phyloP scores from a whole-genome alignment of 2,329 filamentous ascomycete species.

The Colletotrichum navitas region DNA sequence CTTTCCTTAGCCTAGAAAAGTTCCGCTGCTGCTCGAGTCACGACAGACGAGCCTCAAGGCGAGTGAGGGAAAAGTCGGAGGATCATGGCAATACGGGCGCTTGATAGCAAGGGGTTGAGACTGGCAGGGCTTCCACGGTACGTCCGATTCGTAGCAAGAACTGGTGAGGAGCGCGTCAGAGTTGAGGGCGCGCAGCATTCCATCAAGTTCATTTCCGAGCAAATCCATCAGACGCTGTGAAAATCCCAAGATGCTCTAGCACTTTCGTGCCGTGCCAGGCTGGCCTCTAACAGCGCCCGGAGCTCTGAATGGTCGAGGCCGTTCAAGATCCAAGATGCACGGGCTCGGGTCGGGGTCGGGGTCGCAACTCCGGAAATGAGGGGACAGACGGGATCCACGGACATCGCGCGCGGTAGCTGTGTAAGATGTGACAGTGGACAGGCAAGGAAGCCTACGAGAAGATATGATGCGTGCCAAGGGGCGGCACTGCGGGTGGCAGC shows the following conservation, averaged over 20 bases:
- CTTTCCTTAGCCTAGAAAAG: not conserved
- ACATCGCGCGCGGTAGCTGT: conserved; percentile 1
- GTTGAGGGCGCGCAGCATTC: not conserved
- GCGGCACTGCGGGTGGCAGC: not conserved
- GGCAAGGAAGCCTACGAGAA: not conserved
- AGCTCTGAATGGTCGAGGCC: not conserved
- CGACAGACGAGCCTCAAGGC: conserved; percentile 12
- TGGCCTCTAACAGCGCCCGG: not conserved
- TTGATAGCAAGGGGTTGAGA: not conserved
- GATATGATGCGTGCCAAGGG: not conserved
- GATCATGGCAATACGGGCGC: not conserved
- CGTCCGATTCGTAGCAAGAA: not conserved
- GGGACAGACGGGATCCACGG: conserved; percentile 10
- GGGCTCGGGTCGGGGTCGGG: not conserved
- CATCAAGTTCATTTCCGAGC: not conserved
- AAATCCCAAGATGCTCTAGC: not conserved
- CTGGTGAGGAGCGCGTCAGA: not conserved
- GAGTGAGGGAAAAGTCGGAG: not conserved
- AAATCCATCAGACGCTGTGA: not conserved
- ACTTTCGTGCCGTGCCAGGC: not conserved
- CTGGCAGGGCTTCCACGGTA: not conserved
- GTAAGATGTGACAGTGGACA: not conserved
- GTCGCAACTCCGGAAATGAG: conserved; percentile 21
- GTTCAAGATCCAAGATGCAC: not conserved
- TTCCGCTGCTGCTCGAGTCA: not conserved